These are phyloP conservation scores for Paracamarosporium sp. DNA, from an alignment of 2,329 filamentous ascomycete genomes.

Conservation along the genomic window DNA sequence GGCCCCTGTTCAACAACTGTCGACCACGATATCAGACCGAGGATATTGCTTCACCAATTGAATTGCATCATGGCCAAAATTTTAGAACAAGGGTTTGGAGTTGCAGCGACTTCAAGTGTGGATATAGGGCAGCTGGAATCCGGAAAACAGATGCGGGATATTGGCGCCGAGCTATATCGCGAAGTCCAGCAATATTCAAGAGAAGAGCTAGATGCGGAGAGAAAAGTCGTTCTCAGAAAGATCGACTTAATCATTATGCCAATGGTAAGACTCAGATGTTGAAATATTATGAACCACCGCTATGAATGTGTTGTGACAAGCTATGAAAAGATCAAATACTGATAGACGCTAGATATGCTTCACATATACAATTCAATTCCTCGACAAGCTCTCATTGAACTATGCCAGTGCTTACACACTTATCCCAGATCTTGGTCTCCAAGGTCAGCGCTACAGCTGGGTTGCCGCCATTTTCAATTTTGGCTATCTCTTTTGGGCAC, in stretches of 20 bases:
- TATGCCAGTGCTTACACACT: slow-evolving; percentile 49
- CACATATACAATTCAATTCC: slow-evolving; percentile 57
- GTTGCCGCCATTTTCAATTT: slow-evolving; percentile 54
- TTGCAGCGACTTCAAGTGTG: slow-evolving; percentile 32
- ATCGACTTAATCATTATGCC: slow-evolving; percentile 57
- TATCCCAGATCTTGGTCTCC: slow-evolving; percentile 43
- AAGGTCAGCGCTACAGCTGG: slow-evolving; percentile 50
- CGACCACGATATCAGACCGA: not conserved
- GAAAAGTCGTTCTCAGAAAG: slow-evolving; percentile 50
- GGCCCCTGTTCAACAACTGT: not conserved
- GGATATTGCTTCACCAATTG: too few relatives aligned
- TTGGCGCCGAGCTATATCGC: slow-evolving; percentile 54
- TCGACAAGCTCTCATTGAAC: slow-evolving; percentile 52
- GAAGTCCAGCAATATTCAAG: slow-evolving; percentile 52
- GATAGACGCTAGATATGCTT: slow-evolving; percentile 39
- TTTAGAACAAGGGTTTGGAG: slow-evolving; percentile 30
- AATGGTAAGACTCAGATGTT: slow-evolving; percentile 49
- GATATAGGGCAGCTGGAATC: slow-evolving; percentile 35
- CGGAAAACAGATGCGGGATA: slow-evolving; percentile 50
- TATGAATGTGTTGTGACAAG: too few relatives aligned
- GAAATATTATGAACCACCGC: too few relatives aligned
- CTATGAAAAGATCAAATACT: too few relatives aligned
- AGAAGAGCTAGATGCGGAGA: slow-evolving; percentile 53
- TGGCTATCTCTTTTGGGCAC: slow-evolving; percentile 52
- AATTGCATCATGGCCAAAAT: slow-evolving; percentile 13